phyloP scores from a whole-genome alignment of 169 alveolate species.

The Besnoitia besnoiti region DNA sequence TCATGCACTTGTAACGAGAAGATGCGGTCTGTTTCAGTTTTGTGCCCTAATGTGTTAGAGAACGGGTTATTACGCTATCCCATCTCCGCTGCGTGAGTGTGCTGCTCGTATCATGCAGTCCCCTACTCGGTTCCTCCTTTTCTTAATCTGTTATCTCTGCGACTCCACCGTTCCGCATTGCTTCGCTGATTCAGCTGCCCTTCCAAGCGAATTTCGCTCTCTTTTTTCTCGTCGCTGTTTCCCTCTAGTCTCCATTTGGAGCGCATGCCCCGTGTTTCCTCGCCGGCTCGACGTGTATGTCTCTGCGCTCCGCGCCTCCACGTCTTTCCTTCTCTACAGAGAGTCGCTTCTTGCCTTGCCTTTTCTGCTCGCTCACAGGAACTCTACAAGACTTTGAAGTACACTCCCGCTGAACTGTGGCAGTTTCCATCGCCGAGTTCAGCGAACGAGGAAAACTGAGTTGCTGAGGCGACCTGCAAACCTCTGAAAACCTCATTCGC shows the following conservation, averaged over 20 bases:
- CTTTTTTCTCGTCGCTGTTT: background rate
- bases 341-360: background rate
- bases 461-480: no score
- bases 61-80: background rate
- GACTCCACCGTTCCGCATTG: background rate
- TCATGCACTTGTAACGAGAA: no score
- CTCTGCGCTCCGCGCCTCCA: background rate
- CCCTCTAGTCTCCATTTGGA: background rate
- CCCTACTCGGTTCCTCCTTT: background rate
- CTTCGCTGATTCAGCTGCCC: background rate
- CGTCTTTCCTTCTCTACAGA: background rate
- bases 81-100: background rate
- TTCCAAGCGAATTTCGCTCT: background rate
- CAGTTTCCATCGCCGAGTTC: constrained; percentile 72
- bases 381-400: constrained; percentile 55
- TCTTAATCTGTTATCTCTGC: background rate
- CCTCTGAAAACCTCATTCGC: no score
- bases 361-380: constrained; percentile 9
- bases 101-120: background rate
- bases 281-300: background rate
- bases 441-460: background rate
- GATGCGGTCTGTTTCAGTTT: no score
- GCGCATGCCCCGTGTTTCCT: background rate
- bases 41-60: no score
- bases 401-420: constrained; percentile 84